A percentile compares a stretch with the other conserved stretches of the same genome.
Conservation (phyloP, 2,329 filamentous ascomycete species). For the Cladobotryum mycophilum region DNA sequence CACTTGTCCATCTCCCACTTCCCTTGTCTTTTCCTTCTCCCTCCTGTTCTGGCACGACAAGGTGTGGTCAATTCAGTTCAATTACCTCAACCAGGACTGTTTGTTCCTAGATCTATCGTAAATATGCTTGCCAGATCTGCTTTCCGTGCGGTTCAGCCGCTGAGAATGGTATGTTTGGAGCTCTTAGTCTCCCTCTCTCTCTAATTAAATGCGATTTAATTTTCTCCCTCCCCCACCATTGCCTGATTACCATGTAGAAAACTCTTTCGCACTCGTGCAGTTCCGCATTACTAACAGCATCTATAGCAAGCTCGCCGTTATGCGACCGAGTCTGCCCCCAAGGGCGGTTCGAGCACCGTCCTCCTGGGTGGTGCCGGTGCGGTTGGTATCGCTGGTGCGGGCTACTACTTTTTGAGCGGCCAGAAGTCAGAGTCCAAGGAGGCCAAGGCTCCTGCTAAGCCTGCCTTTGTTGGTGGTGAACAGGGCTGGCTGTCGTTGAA, state of each 20-base stretch:
- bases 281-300: slow-evolving; percentile 1
- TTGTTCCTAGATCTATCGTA: background rate
- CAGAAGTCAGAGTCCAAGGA: slow-evolving; percentile 52
- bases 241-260: background rate
- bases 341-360: slow-evolving; percentile 52
- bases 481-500: slow-evolving; percentile 83
- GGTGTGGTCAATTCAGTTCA: too few species aligned
- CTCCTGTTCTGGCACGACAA: background rate
- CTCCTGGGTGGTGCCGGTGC: slow-evolving; percentile 56
- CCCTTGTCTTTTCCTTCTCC: background rate
- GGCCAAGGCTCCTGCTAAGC: slow-evolving; percentile 37
- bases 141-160: slow-evolving; percentile 57
- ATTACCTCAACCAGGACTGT: too few species aligned
- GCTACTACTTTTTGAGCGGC: slow-evolving; percentile 51
- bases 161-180: slow-evolving; percentile 52
- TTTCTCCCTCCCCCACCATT: background rate
- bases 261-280: background rate
- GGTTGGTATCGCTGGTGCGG: slow-evolving; percentile 48
- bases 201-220: background rate
- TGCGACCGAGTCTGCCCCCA: slow-evolving; percentile 53
- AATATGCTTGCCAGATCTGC: slow-evolving; percentile 63
- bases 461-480: slow-evolving; percentile 71
- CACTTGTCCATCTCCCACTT: background rate
- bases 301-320: slow-evolving; percentile 53
- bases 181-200: too few species aligned